Base-by-base conservation (phyloP, 305 asterid species). In the Caryopteris hybrid region DNA sequence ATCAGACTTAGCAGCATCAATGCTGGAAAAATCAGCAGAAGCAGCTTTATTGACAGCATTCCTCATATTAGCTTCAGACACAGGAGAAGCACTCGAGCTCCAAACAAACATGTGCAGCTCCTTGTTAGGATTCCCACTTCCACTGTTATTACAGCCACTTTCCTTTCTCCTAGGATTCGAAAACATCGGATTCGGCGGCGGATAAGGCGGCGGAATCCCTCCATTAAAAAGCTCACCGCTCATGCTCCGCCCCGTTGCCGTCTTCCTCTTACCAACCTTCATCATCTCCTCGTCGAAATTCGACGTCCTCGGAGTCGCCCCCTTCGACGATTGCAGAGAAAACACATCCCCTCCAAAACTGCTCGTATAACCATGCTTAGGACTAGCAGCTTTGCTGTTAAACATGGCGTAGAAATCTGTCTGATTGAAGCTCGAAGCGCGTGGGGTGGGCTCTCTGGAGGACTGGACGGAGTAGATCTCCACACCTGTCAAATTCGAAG, bases 61-160 rank as follows among this genome's bases (percentile, higher is more conserved):
- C 29, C 83, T 86, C 81, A 85, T 75, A 38, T 88, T 76, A 2
- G 85, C 95, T 48, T 90, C 97, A 0, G 98, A 90, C 4, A 86
- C 95, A 3, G 98, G 98, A 2, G 98, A 90, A 41, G 98, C 94
- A 66, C 96, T 90, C 42, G 97, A 92, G 52, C 98, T 92, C 98
- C 98, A 92, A 34, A 92, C 97, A 68, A 86, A 90, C 97, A 92
- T 92, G 53, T 92, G 96, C 25, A 92, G 90, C 69, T 92, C 97
- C 78, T 92, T 92, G 31, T 81, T 81, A 0, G 75, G 80, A 74
- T 70, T 68, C 23, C 10, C 18, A 22, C 0, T 61, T 16, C 20
- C 42, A 11, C 14, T 73, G 29, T 18, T 69, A 21, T 1, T 54
- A 5, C 46, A 63, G 13, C 55, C 87, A 62, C 75, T 73, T 14